Conservation (phyloP, 75 land plant species). For the Cunninghamia lanceolata region DNA sequence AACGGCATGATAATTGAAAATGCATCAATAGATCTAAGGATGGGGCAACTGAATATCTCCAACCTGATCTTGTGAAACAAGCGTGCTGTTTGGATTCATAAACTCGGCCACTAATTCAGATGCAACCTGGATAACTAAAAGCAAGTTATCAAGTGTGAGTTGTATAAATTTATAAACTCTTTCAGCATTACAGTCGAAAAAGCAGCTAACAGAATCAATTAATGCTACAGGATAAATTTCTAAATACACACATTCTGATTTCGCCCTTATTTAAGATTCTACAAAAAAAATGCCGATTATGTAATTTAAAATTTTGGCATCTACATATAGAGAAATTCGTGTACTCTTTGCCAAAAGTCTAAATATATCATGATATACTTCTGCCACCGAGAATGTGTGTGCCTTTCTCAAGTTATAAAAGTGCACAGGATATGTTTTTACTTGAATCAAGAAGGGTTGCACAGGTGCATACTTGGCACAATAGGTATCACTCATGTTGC, state of each 20-base stretch:
- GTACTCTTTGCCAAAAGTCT: neutral
- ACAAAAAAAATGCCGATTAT: neutral
- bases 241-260: neutral
- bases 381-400: neutral
- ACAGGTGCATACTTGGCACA: neutral
- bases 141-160: slow-evolving; percentile 1
- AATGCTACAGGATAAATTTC: neutral
- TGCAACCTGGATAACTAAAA: slow-evolving; percentile 14
- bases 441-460: neutral
- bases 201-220: neutral
- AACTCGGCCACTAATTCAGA: slow-evolving; percentile 12
- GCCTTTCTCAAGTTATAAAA: neutral
- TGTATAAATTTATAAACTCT: neutral
- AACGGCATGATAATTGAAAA: neutral
- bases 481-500: neutral
- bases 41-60: neutral
- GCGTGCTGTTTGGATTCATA: slow-evolving; percentile 10
- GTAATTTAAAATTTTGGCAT: neutral
- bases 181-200: neutral
- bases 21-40: neutral
- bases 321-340: neutral
- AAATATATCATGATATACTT: neutral
- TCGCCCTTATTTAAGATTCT: neutral
- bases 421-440: neutral
- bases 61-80: slow-evolving; percentile 15